Evolutionary conservation across 2,329 filamentous ascomycete genomes (phyloP).

Genomic region (Diaporthe eres): DNA sequence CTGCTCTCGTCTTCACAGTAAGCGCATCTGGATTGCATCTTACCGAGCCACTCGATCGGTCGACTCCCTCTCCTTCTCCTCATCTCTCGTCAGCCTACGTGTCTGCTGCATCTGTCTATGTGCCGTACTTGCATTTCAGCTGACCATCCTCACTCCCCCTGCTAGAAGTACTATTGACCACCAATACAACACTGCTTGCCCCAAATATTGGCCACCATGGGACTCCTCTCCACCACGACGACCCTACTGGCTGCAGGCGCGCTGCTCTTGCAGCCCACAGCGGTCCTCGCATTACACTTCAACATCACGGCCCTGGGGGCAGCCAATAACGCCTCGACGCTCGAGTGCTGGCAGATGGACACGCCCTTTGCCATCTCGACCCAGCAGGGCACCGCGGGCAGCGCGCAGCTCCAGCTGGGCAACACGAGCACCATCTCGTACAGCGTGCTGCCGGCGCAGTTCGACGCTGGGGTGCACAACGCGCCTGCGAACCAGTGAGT

Average conservation of each 20-base stretch:
- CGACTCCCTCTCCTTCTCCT: neutral
- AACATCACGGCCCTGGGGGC: slow-evolving; percentile 57
- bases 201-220: slow-evolving; percentile 23
- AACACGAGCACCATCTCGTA: slow-evolving; percentile 52
- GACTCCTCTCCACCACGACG: neutral
- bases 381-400: slow-evolving; percentile 51
- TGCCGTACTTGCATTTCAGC: slow-evolving; percentile 14
- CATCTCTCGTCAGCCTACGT: neutral
- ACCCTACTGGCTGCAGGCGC: slow-evolving; percentile 12
- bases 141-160: neutral
- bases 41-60: neutral
- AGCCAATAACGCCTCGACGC: slow-evolving; percentile 52
- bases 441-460: slow-evolving; percentile 53
- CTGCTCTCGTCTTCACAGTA: neutral
- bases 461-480: slow-evolving; percentile 57
- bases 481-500: slow-evolving; percentile 57
- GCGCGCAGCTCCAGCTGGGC: slow-evolving; percentile 50
- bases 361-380: slow-evolving; percentile 52
- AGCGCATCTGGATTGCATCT: neutral
- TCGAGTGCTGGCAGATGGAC: slow-evolving; percentile 61
- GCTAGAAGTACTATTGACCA: neutral
- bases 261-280: slow-evolving; percentile 6
- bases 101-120: neutral
- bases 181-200: neutral
- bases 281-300: slow-evolving; percentile 44